These are phyloP conservation scores for Abelmoschus esculentus DNA, from an alignment of 345 rosid species.

Conservation along the genomic window DNA sequence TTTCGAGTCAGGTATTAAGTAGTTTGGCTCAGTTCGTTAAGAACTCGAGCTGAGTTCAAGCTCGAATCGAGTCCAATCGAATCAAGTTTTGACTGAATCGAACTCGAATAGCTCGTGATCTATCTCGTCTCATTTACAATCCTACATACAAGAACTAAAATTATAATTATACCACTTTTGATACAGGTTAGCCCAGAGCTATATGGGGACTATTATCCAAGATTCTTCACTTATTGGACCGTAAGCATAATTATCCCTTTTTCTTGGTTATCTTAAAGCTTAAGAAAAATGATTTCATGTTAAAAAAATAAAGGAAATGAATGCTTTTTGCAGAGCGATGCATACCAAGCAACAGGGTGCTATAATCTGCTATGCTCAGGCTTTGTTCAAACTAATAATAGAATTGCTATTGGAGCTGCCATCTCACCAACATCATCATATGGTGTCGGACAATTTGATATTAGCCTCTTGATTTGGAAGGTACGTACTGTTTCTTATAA, in stretches of 20 bases:
- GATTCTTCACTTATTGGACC: conserved; percentile 99
- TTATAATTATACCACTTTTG: background rate
- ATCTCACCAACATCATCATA: conserved; percentile 91
- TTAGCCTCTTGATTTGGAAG: conserved; percentile 93
- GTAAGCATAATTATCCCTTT: conserved; percentile 32
- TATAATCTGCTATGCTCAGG: conserved; percentile 94
- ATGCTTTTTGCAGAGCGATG: conserved; percentile 51
- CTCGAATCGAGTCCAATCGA: too few species aligned
- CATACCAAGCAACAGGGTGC: conserved; percentile 95
- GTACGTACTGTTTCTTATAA: conserved; percentile 18
- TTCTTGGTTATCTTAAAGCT: background rate
- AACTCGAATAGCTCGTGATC: too few species aligned
- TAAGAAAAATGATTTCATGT: too few species aligned
- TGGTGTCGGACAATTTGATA: conserved; percentile 85
- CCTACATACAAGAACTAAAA: too few species aligned
- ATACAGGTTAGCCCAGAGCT: conserved; percentile 93
- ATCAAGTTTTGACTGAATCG: too few species aligned
- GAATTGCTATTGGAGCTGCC: conserved; percentile 91
- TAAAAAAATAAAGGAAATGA: too few species aligned
- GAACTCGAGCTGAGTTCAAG: too few species aligned
- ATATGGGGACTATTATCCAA: conserved; percentile 86
- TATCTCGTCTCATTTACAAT: too few species aligned
- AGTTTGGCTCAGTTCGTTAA: too few species aligned
- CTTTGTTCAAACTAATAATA: conserved; percentile 77
- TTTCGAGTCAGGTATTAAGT: too few species aligned